These are phyloP conservation scores for Sporothrix brasiliensis DNA, from an alignment of 2,329 filamentous ascomycete genomes.

Conservation along the genomic window DNA sequence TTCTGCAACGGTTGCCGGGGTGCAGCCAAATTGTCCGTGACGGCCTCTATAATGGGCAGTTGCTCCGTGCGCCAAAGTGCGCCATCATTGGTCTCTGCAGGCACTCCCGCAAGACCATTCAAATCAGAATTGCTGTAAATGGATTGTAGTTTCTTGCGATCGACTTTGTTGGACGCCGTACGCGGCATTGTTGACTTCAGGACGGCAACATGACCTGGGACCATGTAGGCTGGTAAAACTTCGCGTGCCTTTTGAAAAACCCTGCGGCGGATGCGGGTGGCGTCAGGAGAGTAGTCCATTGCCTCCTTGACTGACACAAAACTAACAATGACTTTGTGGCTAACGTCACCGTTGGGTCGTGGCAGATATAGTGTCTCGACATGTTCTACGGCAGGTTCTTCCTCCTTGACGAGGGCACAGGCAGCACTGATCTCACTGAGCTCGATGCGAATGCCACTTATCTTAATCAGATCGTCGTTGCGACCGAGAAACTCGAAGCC, in stretches of 20 bases:
- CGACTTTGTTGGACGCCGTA: conserved; percentile 45
- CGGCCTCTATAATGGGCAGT: conserved; percentile 6
- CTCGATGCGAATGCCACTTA: conserved; percentile 65
- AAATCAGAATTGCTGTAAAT: conserved; percentile 38
- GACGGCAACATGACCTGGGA: conserved; percentile 43
- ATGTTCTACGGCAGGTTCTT: conserved; percentile 43
- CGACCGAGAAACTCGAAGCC: conserved; percentile 59
- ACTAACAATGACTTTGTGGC: conserved; percentile 39
- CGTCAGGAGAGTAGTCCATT: background rate
- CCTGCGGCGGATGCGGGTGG: conserved; percentile 21
- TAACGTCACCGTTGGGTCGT: conserved; percentile 39
- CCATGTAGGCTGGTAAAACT: conserved; percentile 41
- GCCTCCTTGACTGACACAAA: conserved; percentile 35
- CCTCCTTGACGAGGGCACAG: conserved; percentile 41
- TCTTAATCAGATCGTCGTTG: conserved; percentile 64
- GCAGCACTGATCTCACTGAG: conserved; percentile 50
- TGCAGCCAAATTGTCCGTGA: conserved; percentile 31
- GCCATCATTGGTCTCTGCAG: background rate
- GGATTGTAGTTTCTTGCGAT: conserved; percentile 40
- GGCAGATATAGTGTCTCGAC: conserved; percentile 44
- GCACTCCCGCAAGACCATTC: conserved; percentile 28
- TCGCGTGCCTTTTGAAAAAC: conserved; percentile 30
- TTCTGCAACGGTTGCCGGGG: conserved; percentile 1
- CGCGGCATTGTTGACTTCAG: conserved; percentile 41
- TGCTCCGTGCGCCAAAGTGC: conserved; percentile 17